These are phyloP conservation scores for Cunninghamia lanceolata DNA, from an alignment of 75 land plant genomes.

Conservation along the genomic window DNA sequence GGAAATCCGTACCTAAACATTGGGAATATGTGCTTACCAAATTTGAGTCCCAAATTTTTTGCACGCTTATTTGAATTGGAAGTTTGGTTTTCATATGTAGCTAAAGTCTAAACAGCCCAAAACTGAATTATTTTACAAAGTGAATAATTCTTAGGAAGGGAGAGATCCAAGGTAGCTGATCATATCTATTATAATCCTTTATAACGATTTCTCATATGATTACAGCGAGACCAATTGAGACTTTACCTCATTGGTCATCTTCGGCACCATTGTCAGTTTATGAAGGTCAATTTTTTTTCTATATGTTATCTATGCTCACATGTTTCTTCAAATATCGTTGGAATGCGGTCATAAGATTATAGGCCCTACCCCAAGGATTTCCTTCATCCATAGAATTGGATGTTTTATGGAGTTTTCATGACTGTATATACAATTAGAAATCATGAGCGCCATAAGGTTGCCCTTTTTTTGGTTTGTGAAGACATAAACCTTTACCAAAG, in stretches of 20 bases:
- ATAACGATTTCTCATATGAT: not conserved
- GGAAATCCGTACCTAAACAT: not conserved
- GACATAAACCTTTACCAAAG: not conserved
- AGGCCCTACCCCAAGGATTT: not conserved
- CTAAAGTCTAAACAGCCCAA: not conserved
- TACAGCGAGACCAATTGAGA: not conserved
- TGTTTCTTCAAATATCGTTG: too few species aligned
- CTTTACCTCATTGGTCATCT: too few species aligned
- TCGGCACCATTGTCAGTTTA: not conserved
- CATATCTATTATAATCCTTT: not conserved
- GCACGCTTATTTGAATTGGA: not conserved
- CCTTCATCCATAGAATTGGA: too few species aligned
- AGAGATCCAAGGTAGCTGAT: not conserved
- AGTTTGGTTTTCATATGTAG: too few species aligned
- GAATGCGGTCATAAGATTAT: too few species aligned
- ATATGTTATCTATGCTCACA: too few species aligned
- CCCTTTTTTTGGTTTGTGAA: not conserved
- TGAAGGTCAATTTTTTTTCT: too few species aligned
- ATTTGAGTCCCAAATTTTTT: not conserved
- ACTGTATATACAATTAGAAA: not conserved
- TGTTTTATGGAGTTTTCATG: too few species aligned
- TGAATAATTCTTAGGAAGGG: not conserved
- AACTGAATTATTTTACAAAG: not conserved
- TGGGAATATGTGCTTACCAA: not conserved
- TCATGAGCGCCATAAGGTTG: not conserved